A percentile compares a stretch with the other conserved stretches of the same genome.
Evolutionary conservation across 345 rosid species (phyloP).

Genomic region (Citrus australasica): DNA sequence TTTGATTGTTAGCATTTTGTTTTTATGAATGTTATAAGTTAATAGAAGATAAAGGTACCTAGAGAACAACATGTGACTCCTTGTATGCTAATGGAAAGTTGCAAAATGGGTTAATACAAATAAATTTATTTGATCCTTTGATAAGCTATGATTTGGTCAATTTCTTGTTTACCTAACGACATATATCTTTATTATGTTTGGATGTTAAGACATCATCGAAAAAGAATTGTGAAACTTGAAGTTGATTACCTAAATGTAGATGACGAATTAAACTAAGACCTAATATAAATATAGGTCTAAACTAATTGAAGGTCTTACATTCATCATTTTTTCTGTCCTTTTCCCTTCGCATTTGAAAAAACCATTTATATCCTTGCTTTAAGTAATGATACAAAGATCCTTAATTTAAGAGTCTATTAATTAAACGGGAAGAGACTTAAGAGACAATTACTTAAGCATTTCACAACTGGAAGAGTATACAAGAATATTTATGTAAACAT

Average conservation of each 20-base stretch:
- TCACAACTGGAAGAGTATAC: too few species aligned
- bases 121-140: background rate
- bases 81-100: too few species aligned
- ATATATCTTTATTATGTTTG: background rate
- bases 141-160: background rate
- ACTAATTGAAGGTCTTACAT: background rate
- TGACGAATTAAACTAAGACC: background rate
- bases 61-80: too few species aligned
- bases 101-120: too few species aligned
- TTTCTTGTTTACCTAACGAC: conserved; percentile 30
- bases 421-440: background rate
- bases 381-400: background rate
- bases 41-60: too few species aligned
- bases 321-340: background rate
- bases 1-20: too few species aligned
- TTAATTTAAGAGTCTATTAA: background rate
- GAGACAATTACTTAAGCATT: background rate
- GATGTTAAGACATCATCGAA: background rate
- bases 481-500: too few species aligned
- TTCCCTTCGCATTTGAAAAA: background rate
- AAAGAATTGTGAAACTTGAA: background rate
- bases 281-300: background rate
- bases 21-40: too few species aligned
- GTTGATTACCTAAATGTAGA: conserved; percentile 9
- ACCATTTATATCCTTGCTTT: background rate